These are phyloP conservation scores for Colletotrichum cuscutae DNA, from an alignment of 2,329 filamentous ascomycete species.

Conservation along the genomic window DNA sequence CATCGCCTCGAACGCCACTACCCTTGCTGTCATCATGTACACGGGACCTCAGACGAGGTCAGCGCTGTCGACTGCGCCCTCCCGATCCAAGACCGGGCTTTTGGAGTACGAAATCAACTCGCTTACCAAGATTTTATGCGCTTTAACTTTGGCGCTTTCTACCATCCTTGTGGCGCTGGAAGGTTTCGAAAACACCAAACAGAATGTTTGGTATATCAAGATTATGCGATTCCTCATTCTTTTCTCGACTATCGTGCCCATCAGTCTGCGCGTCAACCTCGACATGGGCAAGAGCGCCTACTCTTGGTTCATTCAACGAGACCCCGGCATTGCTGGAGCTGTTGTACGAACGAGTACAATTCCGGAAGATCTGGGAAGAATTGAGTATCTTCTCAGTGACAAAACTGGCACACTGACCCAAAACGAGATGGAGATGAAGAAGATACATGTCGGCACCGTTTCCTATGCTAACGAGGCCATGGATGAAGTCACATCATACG, in stretches of 20 bases:
- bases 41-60: conserved; percentile 95
- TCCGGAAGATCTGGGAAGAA: conserved; percentile 92
- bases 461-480: conserved; percentile 99
- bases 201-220: conserved; percentile 88
- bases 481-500: conserved; percentile 92
- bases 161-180: conserved; percentile 89
- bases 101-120: conserved; percentile 98
- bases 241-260: conserved; percentile 99
- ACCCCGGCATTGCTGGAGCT: conserved; percentile 88
- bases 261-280: conserved; percentile 94
- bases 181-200: conserved; percentile 76
- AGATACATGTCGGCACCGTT: conserved; percentile 97
- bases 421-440: conserved; percentile 99
- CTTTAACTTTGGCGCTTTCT: conserved; percentile 86
- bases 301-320: conserved; percentile 93
- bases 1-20: conserved; percentile 90
- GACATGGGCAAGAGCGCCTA: conserved; percentile 98
- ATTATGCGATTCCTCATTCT: conserved; percentile 98
- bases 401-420: conserved; percentile 99
- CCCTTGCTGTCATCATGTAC: conserved; percentile 91
- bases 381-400: conserved; percentile 95
- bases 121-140: conserved; percentile 93
- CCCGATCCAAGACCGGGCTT: conserved; percentile 92
- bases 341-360: conserved; percentile 98
- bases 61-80: conserved; percentile 90